These are phyloP conservation scores for Wickerhamiella australiensis DNA, from an alignment of 805 yeast genomes.

Conservation along the genomic window DNA sequence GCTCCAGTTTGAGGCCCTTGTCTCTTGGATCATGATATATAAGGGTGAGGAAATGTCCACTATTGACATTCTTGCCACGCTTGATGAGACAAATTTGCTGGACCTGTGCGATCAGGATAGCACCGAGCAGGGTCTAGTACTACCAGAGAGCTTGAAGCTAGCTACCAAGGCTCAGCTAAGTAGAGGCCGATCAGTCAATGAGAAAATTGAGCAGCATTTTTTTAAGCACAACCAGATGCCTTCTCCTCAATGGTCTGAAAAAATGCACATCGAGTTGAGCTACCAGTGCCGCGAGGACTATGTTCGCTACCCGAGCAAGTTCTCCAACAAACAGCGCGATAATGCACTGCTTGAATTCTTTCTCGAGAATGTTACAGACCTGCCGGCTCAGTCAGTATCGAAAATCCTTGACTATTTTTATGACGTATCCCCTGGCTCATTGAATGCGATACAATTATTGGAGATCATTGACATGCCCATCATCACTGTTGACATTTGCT, in stretches of 20 bases:
- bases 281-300: neutral
- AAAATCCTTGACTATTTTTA: neutral
- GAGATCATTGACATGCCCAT: neutral
- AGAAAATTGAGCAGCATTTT: neutral
- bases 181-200: neutral
- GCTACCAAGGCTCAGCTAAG: neutral
- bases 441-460: neutral
- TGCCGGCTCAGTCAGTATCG: neutral
- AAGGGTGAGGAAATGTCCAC: neutral
- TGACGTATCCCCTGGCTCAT: neutral
- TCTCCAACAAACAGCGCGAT: neutral
- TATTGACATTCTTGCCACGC: neutral
- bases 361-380: neutral
- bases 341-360: neutral
- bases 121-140: neutral
- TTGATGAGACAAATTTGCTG: neutral
- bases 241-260: neutral
- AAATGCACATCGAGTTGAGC: neutral
- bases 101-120: neutral
- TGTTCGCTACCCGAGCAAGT: neutral
- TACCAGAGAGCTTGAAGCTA: neutral
- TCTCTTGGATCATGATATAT: neutral
- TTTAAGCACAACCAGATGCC: neutral
- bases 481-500: neutral
- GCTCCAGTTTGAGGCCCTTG: neutral